These are phyloP conservation scores for Aspergillus eucalypticola DNA, from an alignment of 2,329 filamentous ascomycete species.

Conservation along the genomic window DNA sequence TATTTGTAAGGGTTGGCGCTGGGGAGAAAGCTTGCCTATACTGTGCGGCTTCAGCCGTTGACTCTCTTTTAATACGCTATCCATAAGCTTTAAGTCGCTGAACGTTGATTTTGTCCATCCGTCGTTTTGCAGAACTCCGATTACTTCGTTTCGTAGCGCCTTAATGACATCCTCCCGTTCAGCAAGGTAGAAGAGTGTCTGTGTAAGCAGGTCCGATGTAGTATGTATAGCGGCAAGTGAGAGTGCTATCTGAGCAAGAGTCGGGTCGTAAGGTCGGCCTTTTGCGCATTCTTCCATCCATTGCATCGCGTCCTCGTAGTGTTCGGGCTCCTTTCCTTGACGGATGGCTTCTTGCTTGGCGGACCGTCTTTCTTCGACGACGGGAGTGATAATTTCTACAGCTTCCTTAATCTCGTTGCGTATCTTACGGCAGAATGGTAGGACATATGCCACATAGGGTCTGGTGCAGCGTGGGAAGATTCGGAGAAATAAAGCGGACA, in stretches of 20 bases:
- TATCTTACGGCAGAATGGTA: conserved; percentile 13
- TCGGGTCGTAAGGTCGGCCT: conserved; percentile 23
- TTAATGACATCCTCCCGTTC: conserved; percentile 7
- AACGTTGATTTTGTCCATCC: conserved; percentile 40
- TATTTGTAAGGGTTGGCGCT: neutral
- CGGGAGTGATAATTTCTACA: conserved; percentile 9
- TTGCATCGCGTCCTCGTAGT: conserved; percentile 23
- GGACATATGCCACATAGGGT: conserved; percentile 2
- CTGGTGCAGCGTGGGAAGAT: conserved; percentile 10
- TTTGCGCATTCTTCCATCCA: conserved; percentile 29
- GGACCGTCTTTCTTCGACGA: conserved; percentile 8
- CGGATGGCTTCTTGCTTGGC: neutral
- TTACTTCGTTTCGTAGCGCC: conserved; percentile 24
- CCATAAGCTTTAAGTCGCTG: conserved; percentile 43
- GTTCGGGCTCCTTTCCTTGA: neutral
- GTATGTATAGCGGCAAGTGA: conserved; percentile 27
- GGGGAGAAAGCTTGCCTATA: conserved; percentile 15
- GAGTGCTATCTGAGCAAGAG: conserved; percentile 20
- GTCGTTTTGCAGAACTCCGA: conserved; percentile 16
- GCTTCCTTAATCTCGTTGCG: conserved; percentile 9
- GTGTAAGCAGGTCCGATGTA: conserved; percentile 24
- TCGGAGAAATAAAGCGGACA: conserved; percentile 7
- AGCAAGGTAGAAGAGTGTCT: conserved; percentile 24
- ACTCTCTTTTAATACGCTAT: conserved; percentile 47
- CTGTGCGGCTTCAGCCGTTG: conserved; percentile 34